Evolutionary conservation across 2,329 filamentous ascomycete species (phyloP).

Genomic region (Venturia carpophila): DNA sequence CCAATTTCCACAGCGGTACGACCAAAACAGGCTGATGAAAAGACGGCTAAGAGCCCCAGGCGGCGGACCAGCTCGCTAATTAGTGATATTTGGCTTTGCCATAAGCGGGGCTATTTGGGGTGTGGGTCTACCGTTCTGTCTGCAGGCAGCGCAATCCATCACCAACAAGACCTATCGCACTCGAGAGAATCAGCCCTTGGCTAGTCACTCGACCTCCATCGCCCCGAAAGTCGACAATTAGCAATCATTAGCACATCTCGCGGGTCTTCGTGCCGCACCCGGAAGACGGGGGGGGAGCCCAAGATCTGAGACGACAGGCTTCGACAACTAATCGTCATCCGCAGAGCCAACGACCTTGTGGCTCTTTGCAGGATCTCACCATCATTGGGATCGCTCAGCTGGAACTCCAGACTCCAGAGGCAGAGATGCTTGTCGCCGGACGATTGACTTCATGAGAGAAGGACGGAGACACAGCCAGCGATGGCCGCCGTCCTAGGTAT

Average conservation of each 20-base stretch:
- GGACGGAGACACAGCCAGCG: not conserved
- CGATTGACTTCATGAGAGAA: not conserved
- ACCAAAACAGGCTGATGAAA: not conserved
- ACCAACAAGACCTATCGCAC: slow-evolving; percentile 3
- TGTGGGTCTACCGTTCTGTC: not conserved
- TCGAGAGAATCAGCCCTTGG: not conserved
- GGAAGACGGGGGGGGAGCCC: not conserved
- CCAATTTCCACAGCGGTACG: not conserved
- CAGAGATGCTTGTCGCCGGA: not conserved
- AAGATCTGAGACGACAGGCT: not conserved
- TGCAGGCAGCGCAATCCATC: not conserved
- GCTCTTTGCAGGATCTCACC: not conserved
- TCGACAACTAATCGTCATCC: not conserved
- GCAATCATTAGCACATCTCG: not conserved
- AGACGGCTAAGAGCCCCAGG: not conserved
- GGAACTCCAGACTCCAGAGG: not conserved
- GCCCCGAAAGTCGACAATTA: not conserved
- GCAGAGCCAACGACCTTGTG: not conserved
- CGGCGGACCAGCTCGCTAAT: not conserved
- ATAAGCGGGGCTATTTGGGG: not conserved
- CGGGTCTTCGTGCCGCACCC: not conserved
- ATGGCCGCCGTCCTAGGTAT: not conserved
- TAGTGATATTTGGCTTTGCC: not conserved
- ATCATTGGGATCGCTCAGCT: not conserved
- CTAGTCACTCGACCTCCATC: not conserved